Conservation (phyloP, 306 rosid genomes). For the Carpinus viminea region DNA sequence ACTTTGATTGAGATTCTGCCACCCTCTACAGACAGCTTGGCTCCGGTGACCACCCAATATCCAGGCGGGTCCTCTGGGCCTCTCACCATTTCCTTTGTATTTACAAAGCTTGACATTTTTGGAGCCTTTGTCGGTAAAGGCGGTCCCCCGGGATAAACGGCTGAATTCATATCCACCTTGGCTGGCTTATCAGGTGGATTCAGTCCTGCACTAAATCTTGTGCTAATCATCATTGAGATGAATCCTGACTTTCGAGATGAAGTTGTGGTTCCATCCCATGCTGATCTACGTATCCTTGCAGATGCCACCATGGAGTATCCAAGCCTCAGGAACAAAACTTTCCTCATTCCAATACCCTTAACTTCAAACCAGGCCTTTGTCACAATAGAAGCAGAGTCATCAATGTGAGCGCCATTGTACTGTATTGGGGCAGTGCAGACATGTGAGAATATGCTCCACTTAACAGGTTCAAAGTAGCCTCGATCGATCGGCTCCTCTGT, state of each 20-base stretch:
- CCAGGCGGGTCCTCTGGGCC: constrained; percentile 90
- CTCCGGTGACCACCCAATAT: constrained; percentile 94
- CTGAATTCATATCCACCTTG: constrained; percentile 77
- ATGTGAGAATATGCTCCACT: constrained; percentile 82
- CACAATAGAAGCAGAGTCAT: constrained; percentile 63
- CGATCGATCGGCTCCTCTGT: constrained; percentile 49
- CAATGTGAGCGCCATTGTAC: constrained; percentile 52
- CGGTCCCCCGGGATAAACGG: constrained; percentile 72
- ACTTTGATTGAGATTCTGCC: constrained; percentile 72
- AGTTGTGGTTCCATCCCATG: constrained; percentile 76
- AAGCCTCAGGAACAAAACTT: constrained; percentile 76
- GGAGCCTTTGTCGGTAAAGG: constrained; percentile 66
- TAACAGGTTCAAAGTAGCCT: constrained; percentile 68
- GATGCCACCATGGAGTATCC: constrained; percentile 75
- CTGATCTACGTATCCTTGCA: constrained; percentile 69
- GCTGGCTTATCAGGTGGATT: constrained; percentile 43
- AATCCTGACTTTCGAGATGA: constrained; percentile 76
- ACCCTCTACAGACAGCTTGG: constrained; percentile 67
- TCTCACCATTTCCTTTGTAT: constrained; percentile 70
- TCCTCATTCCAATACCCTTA: constrained; percentile 67
- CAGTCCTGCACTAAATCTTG: constrained; percentile 65
- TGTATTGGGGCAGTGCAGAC: constrained; percentile 80
- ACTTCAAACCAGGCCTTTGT: constrained; percentile 92
- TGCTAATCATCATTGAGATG: constrained; percentile 69
- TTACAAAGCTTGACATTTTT: constrained; percentile 65